A percentile compares a stretch with the other conserved stretches of the same genome.
These are phyloP conservation scores for Botrytis fragariae DNA, from an alignment of 2,329 filamentous ascomycete genomes.

Conservation along the genomic window DNA sequence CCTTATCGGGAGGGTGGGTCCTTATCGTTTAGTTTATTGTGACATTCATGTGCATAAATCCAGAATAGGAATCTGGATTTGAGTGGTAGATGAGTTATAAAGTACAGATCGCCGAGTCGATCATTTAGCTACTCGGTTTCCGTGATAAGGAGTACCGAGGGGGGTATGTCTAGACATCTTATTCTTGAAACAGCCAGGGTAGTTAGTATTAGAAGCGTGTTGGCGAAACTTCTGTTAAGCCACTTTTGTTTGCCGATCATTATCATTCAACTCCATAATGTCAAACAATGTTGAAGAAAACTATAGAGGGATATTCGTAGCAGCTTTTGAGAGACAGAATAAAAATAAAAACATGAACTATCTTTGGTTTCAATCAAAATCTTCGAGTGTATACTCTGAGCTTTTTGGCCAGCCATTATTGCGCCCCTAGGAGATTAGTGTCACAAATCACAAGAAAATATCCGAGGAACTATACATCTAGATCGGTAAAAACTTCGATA, in stretches of 20 bases:
- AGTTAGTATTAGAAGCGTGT: not conserved
- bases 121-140: not conserved
- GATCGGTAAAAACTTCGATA: not conserved
- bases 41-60: not conserved
- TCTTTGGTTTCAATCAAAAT: not conserved
- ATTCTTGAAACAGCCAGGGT: not conserved
- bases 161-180: not conserved
- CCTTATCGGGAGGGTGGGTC: constrained; percentile 10
- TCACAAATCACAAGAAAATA: not conserved
- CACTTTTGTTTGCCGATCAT: not conserved
- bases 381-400: not conserved
- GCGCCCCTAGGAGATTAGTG: not conserved
- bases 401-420: not conserved
- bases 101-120: not conserved
- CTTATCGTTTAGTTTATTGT: not conserved
- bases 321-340: not conserved
- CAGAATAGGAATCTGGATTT: constrained; percentile 10
- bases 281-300: not conserved
- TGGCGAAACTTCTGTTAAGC: not conserved
- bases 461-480: not conserved
- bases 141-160: not conserved
- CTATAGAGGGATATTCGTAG: not conserved
- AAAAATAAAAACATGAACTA: not conserved
- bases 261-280: not conserved
- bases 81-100: not conserved